Percentiles rank a stretch among this genome's conserved stretches.
These are phyloP conservation scores for Cryptococcus floricola DNA, from an alignment of 1,284 basidiomycete species.

Conservation along the genomic window DNA sequence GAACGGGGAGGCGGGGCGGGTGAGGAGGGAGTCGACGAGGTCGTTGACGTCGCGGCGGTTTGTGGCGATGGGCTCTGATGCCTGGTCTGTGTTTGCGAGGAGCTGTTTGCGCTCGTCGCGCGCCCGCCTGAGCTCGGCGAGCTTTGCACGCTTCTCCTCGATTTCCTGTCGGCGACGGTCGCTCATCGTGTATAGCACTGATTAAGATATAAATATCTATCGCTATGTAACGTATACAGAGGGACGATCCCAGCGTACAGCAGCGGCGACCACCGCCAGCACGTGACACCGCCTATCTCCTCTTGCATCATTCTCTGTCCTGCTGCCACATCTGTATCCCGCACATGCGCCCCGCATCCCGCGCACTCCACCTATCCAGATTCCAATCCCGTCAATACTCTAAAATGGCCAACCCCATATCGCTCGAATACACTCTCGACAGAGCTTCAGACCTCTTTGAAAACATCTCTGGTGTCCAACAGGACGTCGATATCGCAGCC, in stretches of 20 bases:
- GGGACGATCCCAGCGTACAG: too few species aligned
- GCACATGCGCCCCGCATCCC: too few species aligned
- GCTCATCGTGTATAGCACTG: constrained; percentile 37
- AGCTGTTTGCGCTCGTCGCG: constrained; percentile 43
- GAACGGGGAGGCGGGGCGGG: constrained; percentile 22
- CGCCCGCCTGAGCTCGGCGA: constrained; percentile 60
- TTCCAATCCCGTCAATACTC: not conserved
- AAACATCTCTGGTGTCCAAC: constrained; percentile 47
- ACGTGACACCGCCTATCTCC: too few species aligned
- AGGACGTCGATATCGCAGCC: constrained; percentile 39
- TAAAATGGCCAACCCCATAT: constrained; percentile 10
- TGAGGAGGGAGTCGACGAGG: constrained; percentile 60
- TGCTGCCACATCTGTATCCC: too few species aligned
- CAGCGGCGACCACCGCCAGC: too few species aligned
- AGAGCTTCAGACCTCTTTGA: constrained; percentile 46
- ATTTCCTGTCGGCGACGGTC: constrained; percentile 69
- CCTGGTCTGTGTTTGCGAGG: constrained; percentile 25
- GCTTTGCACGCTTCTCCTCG: constrained; percentile 83
- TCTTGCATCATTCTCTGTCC: too few species aligned
- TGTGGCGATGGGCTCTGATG: constrained; percentile 20
- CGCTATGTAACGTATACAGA: too few species aligned
- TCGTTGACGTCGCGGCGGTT: constrained; percentile 61
- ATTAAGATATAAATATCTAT: too few species aligned
- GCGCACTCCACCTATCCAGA: not conserved
- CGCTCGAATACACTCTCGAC: constrained; percentile 37